Evolutionary conservation across 139 green algal genomes (phyloP).

Genomic region (Tetraselmis striata): DNA sequence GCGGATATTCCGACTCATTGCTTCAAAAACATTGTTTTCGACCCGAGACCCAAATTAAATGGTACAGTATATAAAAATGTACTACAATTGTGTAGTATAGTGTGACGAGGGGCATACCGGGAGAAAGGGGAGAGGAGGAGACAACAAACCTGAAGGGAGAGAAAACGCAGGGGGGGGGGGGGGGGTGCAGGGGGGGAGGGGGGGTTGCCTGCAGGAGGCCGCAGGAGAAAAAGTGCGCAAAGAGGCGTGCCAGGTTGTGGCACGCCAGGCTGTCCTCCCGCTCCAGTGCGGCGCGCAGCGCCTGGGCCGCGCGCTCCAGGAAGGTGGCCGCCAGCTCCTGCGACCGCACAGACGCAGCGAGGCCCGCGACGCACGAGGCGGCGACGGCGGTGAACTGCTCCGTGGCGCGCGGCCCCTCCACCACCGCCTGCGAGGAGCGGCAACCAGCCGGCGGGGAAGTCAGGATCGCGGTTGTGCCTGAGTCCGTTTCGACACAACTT

Average conservation of each 20-base stretch:
- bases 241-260: constrained; percentile 5
- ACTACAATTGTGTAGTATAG: neutral
- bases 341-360: constrained; percentile 37
- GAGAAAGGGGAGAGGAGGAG: too few relatives aligned
- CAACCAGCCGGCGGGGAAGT: neutral
- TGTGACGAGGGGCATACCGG: too few relatives aligned
- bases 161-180: too few relatives aligned
- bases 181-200: too few relatives aligned
- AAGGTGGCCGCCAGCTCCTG: constrained; percentile 55
- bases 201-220: constrained; percentile 12
- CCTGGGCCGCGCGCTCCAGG: constrained; percentile 14
- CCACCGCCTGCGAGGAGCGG: constrained; percentile 31
- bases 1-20: too few relatives aligned
- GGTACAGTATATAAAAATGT: constrained; percentile 9
- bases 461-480: neutral
- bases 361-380: constrained; percentile 52
- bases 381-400: constrained; percentile 66
- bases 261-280: constrained; percentile 5
- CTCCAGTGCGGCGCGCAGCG: neutral
- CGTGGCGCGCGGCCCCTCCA: constrained; percentile 59
- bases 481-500: neutral
- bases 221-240: constrained; percentile 15
- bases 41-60: too few relatives aligned
- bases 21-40: too few relatives aligned
- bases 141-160: too few relatives aligned